Conservation (phyloP, 1,284 basidiomycete species). For the Dichomitus squalens region DNA sequence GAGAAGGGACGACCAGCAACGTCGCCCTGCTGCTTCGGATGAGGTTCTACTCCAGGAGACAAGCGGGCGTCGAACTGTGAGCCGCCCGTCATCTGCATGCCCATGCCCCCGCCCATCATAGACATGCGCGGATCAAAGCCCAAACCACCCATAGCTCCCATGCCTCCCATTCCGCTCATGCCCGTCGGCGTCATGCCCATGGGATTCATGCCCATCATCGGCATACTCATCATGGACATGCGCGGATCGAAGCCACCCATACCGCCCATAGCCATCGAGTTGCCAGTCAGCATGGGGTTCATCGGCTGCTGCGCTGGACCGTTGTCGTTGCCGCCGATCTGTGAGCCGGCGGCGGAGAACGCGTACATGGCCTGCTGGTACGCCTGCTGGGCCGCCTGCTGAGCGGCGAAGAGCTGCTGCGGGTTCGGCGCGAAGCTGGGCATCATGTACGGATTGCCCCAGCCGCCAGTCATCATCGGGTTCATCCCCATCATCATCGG, state of each 20-base stretch:
- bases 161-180: slow-evolving; percentile 22
- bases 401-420: slow-evolving; percentile 89
- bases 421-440: slow-evolving; percentile 60
- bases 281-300: slow-evolving; percentile 61
- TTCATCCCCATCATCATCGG: slow-evolving; percentile 58
- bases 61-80: slow-evolving; percentile 28
- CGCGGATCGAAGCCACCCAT: slow-evolving; percentile 46
- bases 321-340: slow-evolving; percentile 59
- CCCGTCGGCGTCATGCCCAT: slow-evolving; percentile 28
- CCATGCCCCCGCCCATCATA: slow-evolving; percentile 27
- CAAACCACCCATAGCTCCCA: slow-evolving; percentile 38
- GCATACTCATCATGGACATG: slow-evolving; percentile 59
- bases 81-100: slow-evolving; percentile 31
- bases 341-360: slow-evolving; percentile 79
- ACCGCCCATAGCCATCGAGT: slow-evolving; percentile 36
- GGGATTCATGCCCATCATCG: slow-evolving; percentile 41
- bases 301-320: slow-evolving; percentile 35
- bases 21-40: not conserved
- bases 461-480: slow-evolving; percentile 46
- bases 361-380: slow-evolving; percentile 92
- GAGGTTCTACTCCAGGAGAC: slow-evolving; percentile 19
- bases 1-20: slow-evolving; percentile 6
- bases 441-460: slow-evolving; percentile 68
- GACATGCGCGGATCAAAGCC: not conserved
- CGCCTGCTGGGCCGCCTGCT: slow-evolving; percentile 86